A percentile compares a stretch with the other conserved stretches of the same genome.
Evolutionary conservation across 768 basidiomycete species (phyloP).

Genomic region (Astraeus odoratus): DNA sequence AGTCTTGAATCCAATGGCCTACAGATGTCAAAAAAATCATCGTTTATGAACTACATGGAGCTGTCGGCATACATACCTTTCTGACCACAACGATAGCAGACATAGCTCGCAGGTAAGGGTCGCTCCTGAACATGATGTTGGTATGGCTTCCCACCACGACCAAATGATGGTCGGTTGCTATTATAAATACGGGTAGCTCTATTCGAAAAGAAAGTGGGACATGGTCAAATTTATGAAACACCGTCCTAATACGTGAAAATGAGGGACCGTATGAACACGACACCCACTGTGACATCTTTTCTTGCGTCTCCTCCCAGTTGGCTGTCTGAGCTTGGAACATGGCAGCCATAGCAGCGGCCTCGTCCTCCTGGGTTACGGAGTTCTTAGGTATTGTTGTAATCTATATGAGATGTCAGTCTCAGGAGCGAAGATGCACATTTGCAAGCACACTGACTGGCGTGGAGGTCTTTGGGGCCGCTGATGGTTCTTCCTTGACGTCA

Average conservation of each 20-base stretch:
- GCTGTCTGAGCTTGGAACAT: constrained; percentile 94
- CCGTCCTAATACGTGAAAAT: constrained; percentile 58
- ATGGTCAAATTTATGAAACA: constrained; percentile 66
- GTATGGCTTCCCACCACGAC: constrained; percentile 50
- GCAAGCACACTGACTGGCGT: constrained; percentile 24
- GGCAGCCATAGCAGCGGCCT: constrained; percentile 93
- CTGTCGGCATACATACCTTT: constrained; percentile 56
- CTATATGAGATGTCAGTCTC: constrained; percentile 25
- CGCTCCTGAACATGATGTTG: constrained; percentile 56
- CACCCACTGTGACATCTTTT: constrained; percentile 99
- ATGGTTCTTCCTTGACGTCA: constrained; percentile 68
- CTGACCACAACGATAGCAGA: constrained; percentile 97
- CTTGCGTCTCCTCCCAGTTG: constrained; percentile 98
- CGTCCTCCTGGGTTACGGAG: constrained; percentile 59
- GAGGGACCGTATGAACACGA: constrained; percentile 48
- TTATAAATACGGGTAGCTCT: constrained; percentile 65
- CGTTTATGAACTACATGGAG: constrained; percentile 1
- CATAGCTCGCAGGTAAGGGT: constrained; percentile 90
- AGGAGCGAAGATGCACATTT: constrained; percentile 12
- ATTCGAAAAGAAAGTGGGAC: constrained; percentile 30
- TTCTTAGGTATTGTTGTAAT: constrained; percentile 34
- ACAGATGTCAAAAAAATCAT: constrained; percentile 6
- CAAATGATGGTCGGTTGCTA: constrained; percentile 55
- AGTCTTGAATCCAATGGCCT: constrained; percentile 99
- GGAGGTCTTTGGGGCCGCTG: constrained; percentile 19